These are phyloP conservation scores for Aspergillus alliaceus DNA, from an alignment of 2,329 filamentous ascomycete species.

Conservation along the genomic window DNA sequence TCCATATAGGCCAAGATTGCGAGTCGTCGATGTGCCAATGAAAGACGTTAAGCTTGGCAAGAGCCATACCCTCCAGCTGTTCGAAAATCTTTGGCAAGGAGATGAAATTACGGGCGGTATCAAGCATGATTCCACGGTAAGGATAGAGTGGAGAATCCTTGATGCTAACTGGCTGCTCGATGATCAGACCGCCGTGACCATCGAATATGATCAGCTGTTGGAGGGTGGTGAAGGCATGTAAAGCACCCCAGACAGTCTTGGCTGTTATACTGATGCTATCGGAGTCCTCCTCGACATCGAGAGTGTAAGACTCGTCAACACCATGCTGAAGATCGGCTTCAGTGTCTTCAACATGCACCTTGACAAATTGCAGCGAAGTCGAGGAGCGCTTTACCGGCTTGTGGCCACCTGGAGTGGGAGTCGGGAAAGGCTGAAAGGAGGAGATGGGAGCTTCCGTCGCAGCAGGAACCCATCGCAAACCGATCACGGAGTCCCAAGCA, in stretches of 20 bases:
- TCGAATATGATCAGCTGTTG: constrained; percentile 57
- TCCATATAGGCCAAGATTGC: constrained; percentile 57
- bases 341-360: constrained; percentile 48
- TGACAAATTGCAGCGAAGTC: constrained; percentile 42
- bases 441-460: constrained; percentile 54
- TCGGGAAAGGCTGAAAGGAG: constrained; percentile 54
- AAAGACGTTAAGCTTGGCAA: constrained; percentile 58
- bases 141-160: constrained; percentile 54
- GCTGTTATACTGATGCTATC: constrained; percentile 48
- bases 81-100: constrained; percentile 52
- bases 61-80: constrained; percentile 56
- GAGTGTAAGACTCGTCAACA: constrained; percentile 58
- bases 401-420: constrained; percentile 24
- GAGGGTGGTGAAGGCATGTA: constrained; percentile 59
- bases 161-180: constrained; percentile 56
- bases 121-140: constrained; percentile 57
- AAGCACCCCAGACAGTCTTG: constrained; percentile 54
- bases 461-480: constrained; percentile 55
- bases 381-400: constrained; percentile 32
- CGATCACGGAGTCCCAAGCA: constrained; percentile 48
- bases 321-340: constrained; percentile 54
- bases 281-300: constrained; percentile 44
- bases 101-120: constrained; percentile 57
- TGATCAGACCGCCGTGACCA: constrained; percentile 44
- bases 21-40: constrained; percentile 59